phyloP scores from a whole-genome alignment of 164 flowering plant species.

The Echeveria elegans region DNA sequence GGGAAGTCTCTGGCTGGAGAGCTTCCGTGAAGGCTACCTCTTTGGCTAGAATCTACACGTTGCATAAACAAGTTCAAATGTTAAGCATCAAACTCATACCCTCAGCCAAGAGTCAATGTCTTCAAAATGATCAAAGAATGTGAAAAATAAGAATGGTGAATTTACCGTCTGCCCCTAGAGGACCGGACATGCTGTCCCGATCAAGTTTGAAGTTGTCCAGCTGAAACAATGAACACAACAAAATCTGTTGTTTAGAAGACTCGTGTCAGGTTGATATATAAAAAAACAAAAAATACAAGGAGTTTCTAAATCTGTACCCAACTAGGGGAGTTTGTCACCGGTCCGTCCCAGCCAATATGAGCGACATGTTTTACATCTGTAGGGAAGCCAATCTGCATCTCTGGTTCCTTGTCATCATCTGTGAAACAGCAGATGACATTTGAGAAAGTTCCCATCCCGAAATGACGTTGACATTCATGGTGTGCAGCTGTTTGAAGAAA shows the following conservation, averaged over 20 bases:
- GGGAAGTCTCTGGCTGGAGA: slow-evolving; percentile 6
- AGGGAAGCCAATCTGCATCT: slow-evolving; percentile 35
- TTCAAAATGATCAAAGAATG: not conserved
- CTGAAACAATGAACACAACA: not conserved
- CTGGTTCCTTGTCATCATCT: slow-evolving; percentile 23
- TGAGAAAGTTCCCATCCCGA: no score
- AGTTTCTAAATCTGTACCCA: slow-evolving; percentile 34
- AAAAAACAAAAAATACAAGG: no score
- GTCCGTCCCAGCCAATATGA: slow-evolving; percentile 42
- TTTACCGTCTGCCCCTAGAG: not conserved
- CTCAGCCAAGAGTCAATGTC: no score
- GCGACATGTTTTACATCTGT: slow-evolving; percentile 52
- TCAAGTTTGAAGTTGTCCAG: not conserved
- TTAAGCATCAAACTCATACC: not conserved
- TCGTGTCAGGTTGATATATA: not conserved
- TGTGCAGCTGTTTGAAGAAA: not conserved
- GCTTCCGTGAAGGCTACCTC: not conserved
- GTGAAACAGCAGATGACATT: no score
- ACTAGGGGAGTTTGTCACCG: slow-evolving; percentile 22
- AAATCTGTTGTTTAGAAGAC: not conserved
- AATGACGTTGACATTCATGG: not conserved
- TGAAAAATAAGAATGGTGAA: not conserved
- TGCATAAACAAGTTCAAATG: not conserved
- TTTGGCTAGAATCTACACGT: not conserved
- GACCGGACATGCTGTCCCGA: not conserved